Evolutionary conservation across 78 protist genomes (phyloP), one percentile per base, ranked within the genome.

Genomic region (Monosiga brevicollis): DNA sequence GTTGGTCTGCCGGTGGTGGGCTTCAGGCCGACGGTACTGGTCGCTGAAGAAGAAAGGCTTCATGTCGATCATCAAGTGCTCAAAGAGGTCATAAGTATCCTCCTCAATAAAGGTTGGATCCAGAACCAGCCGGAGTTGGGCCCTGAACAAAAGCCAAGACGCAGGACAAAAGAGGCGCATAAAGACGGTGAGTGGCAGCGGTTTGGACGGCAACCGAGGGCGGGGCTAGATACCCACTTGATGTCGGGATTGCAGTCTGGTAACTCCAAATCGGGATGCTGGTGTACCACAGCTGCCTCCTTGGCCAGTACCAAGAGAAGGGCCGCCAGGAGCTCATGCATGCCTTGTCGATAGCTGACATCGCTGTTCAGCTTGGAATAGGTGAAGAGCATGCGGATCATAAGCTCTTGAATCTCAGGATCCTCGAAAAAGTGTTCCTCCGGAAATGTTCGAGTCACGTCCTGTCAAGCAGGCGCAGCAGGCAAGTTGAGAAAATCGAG

Each of bases 271-370:
- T n/a, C n/a, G n/a, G n/a, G n/a, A n/a, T n/a, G n/a, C n/a, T n/a
- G n/a, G n/a, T n/a, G n/a, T n/a, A n/a, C n/a, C n/a, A n/a, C n/a
- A n/a, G n/a, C n/a, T n/a, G 29, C 15, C 62, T 49, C 79, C 9
- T 9, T 20, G 32, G 0, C 36, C 54, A 73, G 62, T 20, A 83
- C 36, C 73, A 25, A 20, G 42, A 74, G 54, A 34, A 83, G 26
- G 34, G 86, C 81, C 22, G 81, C 86, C 1, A 83, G 81, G 35
- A 83, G 72, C 76, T 83, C 86, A 72, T 83, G 86, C 86, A 83
- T 83, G 35, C 86, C 86, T 72, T 82, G 85, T 15, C 85, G 42
- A 29, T 82, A 82, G 26, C 43, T 26, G 41, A 42, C 3, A 24
- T 55, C 24, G 9, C 70, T 34, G 73, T 82, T 1, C 36, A n/a